Base-by-base conservation (phyloP, 1,284 basidiomycete genomes). In the Vanrija sp. region DNA sequence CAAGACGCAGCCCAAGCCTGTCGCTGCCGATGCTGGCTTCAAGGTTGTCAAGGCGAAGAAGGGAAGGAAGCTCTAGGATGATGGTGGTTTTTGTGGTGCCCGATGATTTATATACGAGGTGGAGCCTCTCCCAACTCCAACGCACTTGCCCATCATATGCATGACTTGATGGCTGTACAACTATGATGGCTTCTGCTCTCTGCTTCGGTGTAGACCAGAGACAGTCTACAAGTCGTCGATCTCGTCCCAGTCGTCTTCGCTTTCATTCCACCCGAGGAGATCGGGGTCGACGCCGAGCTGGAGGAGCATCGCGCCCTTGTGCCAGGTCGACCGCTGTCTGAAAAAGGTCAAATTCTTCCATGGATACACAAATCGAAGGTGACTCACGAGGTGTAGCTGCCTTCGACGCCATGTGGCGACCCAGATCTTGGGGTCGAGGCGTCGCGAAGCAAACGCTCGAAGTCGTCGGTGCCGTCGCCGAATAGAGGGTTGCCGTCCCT, bases 11-110 rank as follows among this genome's bases (percentile, higher is more conserved):
- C 89, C 90, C 3, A 92, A 90, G 76, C 80, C 84, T 14, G 71
- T 77, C 8, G 77, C 83, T 80, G 80, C 82, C 43, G 90, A 93
- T 71, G 87, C 88, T 83, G 84, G 84, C 5, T 92, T 90, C 80
- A 92, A 91, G 77, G 87, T 92, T 15, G 89, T 93, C 49, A 92
- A 91, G 75, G 89, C 91, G 79, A 93, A 92, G 80, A 91, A 89
- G 79, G 84, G 87, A 66, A 71, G 72, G 67, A 31, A 31, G 31
- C 31, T 31, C 12, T 31, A 31, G 31, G 24, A 14, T 31, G 31
- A 12, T 31, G 2, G 31, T 14, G 31, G 31, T 31, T 31, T 31
- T 7, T 31, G 31, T 9, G 8, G 31, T 31, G 31, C 31, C 5
- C 12, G 15, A 14, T 31, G 31, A 31, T 31, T n/a, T 31, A 12